These are phyloP conservation scores for Dipteronia dyeriana DNA, from an alignment of 345 rosid genomes.

Conservation along the genomic window DNA sequence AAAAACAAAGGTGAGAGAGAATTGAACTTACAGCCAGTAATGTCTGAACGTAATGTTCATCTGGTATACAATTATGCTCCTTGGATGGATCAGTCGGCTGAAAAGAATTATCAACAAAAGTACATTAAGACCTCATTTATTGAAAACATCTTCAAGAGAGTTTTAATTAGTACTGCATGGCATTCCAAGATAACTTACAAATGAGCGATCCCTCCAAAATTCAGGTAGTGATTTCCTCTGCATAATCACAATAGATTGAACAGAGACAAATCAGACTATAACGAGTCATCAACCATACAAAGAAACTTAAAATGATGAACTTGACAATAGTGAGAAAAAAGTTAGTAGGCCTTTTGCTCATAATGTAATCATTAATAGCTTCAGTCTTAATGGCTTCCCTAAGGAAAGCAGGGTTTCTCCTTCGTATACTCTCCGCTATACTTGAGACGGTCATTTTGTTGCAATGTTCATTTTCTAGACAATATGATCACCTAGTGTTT, in stretches of 20 bases:
- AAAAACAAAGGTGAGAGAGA: not conserved
- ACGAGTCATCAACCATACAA: slow-evolving; percentile 15
- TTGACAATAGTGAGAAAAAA: not conserved
- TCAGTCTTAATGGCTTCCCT: not conserved
- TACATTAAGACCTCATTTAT: slow-evolving; percentile 4
- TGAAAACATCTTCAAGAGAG: slow-evolving; percentile 6
- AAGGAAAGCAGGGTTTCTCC: not conserved
- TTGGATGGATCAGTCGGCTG: slow-evolving; percentile 78
- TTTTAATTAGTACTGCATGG: not conserved
- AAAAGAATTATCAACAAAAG: slow-evolving; percentile 22
- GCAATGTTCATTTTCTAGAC: not conserved
- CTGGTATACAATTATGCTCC: slow-evolving; percentile 97
- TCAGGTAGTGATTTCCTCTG: slow-evolving; percentile 90
- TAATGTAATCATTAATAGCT: not conserved
- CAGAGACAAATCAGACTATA: slow-evolving; percentile 12
- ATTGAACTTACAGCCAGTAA: slow-evolving; percentile 71
- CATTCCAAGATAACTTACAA: slow-evolving; percentile 51
- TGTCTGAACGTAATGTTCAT: slow-evolving; percentile 97
- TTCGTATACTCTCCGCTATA: not conserved
- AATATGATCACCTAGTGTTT: not conserved
- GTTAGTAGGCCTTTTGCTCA: not conserved
- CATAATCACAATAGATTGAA: slow-evolving; percentile 23
- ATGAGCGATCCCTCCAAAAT: slow-evolving; percentile 87
- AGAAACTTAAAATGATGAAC: not conserved
- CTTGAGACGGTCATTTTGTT: not conserved